These are phyloP conservation scores for Magnaporthales sp. DNA, from an alignment of 2,329 filamentous ascomycete species.

Conservation along the genomic window DNA sequence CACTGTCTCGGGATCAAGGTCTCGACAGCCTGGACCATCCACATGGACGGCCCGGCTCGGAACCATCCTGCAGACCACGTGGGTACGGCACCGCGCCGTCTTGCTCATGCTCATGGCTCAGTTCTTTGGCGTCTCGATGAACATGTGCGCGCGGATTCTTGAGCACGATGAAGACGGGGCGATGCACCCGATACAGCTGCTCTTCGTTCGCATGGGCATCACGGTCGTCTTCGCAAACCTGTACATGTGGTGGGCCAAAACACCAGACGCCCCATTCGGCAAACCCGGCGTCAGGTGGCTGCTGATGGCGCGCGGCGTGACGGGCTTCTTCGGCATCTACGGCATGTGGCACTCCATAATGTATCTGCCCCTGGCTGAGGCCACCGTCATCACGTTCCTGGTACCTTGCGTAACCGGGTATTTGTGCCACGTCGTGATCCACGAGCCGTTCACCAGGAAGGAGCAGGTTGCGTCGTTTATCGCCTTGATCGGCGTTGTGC, in stretches of 20 bases:
- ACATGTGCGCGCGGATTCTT: slow-evolving; percentile 67
- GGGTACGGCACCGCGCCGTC: slow-evolving; percentile 62
- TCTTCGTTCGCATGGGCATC: slow-evolving; percentile 71
- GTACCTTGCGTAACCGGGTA: slow-evolving; percentile 72
- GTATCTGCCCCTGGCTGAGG: slow-evolving; percentile 78
- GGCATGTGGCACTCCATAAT: slow-evolving; percentile 60
- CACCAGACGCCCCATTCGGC: slow-evolving; percentile 64
- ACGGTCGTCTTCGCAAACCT: slow-evolving; percentile 56
- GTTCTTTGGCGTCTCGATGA: slow-evolving; percentile 79
- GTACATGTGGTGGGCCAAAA: slow-evolving; percentile 66
- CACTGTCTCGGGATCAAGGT: neutral
- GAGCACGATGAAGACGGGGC: slow-evolving; percentile 57
- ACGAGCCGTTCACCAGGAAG: slow-evolving; percentile 68
- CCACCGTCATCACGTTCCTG: slow-evolving; percentile 83
- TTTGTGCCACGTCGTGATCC: slow-evolving; percentile 64
- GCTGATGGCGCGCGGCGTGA: slow-evolving; percentile 34
- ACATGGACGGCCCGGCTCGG: neutral
- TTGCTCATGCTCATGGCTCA: slow-evolving; percentile 66
- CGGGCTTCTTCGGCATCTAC: slow-evolving; percentile 59
- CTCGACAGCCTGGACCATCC: neutral
- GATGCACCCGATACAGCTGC: slow-evolving; percentile 76
- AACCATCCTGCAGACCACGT: slow-evolving; percentile 20
- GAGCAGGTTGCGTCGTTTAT: slow-evolving; percentile 70
- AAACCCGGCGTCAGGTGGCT: slow-evolving; percentile 56
- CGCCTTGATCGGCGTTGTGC: slow-evolving; percentile 69